phyloP scores from a whole-genome alignment of 1,284 basidiomycete species.

The Ceratobasidium sp. region DNA sequence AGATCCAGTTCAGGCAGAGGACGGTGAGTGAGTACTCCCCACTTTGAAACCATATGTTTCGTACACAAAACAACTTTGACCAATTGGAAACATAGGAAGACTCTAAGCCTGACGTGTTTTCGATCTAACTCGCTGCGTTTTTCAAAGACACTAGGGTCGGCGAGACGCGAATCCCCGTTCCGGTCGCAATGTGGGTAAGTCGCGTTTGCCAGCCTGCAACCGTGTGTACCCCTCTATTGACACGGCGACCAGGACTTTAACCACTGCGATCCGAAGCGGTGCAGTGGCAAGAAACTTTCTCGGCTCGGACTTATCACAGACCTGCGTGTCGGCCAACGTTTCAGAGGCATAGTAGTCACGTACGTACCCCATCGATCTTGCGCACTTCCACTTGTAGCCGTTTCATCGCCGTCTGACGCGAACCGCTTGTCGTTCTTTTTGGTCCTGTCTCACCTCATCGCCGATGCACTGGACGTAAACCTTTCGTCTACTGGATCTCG shows the following conservation, averaged over 20 bases:
- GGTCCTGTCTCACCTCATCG: slow-evolving; percentile 22
- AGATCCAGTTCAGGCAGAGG: slow-evolving; percentile 49
- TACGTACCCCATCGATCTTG: slow-evolving; percentile 59
- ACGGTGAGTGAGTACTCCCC: slow-evolving; percentile 20
- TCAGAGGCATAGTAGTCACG: slow-evolving; percentile 94
- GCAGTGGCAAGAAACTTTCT: slow-evolving; percentile 94
- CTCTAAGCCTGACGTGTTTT: neutral
- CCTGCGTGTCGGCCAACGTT: slow-evolving; percentile 85
- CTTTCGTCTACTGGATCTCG: slow-evolving; percentile 28
- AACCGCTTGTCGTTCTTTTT: slow-evolving; percentile 2
- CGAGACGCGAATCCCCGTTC: slow-evolving; percentile 65
- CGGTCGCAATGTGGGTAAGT: slow-evolving; percentile 87
- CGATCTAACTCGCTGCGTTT: neutral
- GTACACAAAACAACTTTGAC: slow-evolving; percentile 2
- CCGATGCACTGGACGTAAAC: neutral
- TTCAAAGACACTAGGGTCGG: slow-evolving; percentile 47
- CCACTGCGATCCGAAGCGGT: slow-evolving; percentile 95
- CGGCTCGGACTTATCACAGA: slow-evolving; percentile 87
- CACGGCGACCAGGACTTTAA: slow-evolving; percentile 80
- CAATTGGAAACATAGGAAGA: neutral
- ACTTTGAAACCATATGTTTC: slow-evolving; percentile 1
- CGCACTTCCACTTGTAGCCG: slow-evolving; percentile 9
- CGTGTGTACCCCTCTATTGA: neutral
- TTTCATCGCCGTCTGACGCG: slow-evolving; percentile 13
- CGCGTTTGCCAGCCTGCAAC: slow-evolving; percentile 54